A percentile compares a stretch with the other conserved stretches of the same genome.
Conservation (phyloP, 2,329 filamentous ascomycete genomes). For the Colletotrichum abscissum region DNA sequence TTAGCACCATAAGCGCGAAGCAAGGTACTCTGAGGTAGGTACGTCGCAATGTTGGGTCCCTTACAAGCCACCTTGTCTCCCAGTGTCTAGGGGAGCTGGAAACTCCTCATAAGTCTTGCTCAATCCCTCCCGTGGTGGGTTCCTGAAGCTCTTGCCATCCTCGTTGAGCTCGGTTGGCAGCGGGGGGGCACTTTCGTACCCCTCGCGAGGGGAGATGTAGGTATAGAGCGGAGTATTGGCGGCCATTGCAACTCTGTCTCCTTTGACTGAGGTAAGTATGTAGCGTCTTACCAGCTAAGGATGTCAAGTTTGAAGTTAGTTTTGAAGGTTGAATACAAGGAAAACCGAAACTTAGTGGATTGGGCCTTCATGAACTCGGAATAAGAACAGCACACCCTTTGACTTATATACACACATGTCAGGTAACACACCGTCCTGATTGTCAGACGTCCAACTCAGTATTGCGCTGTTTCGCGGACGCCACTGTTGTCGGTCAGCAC, state of each 20-base stretch:
- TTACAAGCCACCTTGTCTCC: slow-evolving; percentile 76
- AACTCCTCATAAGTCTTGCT: slow-evolving; percentile 81
- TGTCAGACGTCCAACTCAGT: background rate
- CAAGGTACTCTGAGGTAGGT: background rate
- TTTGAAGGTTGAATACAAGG: background rate
- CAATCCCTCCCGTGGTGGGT: slow-evolving; percentile 68
- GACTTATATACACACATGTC: background rate
- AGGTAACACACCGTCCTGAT: background rate
- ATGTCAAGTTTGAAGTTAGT: background rate
- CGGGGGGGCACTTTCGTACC: slow-evolving; percentile 67
- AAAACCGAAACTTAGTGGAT: background rate
- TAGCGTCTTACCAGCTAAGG: background rate
- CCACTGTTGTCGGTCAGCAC: background rate
- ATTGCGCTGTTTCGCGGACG: background rate
- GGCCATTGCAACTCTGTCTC: slow-evolving; percentile 9
- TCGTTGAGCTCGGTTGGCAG: slow-evolving; percentile 68
- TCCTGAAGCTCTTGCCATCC: slow-evolving; percentile 83
- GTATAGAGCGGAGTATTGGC: slow-evolving; percentile 53
- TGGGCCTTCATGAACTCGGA: background rate
- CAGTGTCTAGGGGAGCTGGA: slow-evolving; percentile 73
- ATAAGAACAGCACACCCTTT: background rate
- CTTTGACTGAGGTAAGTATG: no score
- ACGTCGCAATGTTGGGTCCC: slow-evolving; percentile 40
- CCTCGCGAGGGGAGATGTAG: slow-evolving; percentile 67
- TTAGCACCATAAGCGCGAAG: background rate